These are phyloP conservation scores for Thelonectria olida DNA, from an alignment of 2,329 filamentous ascomycete species.

Conservation along the genomic window DNA sequence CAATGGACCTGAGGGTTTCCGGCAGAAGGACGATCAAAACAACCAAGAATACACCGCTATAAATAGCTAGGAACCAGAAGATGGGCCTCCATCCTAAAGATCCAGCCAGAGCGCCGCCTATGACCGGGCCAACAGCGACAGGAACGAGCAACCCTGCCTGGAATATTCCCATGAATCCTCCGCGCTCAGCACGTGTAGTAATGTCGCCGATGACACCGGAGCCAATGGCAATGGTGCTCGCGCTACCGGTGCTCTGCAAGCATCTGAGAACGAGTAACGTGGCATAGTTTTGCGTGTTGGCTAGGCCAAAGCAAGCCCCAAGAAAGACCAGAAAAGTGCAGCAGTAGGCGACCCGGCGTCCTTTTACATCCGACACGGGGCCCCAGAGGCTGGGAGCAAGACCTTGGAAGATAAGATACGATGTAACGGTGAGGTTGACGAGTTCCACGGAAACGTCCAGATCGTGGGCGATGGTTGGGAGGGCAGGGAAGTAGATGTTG, in stretches of 20 bases:
- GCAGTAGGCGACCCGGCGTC: slow-evolving; percentile 55
- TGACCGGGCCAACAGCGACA: slow-evolving; percentile 53
- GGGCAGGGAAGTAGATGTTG: slow-evolving; percentile 61
- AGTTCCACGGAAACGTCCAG: slow-evolving; percentile 50
- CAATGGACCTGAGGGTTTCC: slow-evolving; percentile 25
- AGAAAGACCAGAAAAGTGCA: slow-evolving; percentile 58
- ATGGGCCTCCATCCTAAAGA: slow-evolving; percentile 31
- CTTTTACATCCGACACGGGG: slow-evolving; percentile 56
- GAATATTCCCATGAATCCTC: slow-evolving; percentile 41
- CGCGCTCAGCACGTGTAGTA: slow-evolving; percentile 39
- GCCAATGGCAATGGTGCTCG: slow-evolving; percentile 46
- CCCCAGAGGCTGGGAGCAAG: slow-evolving; percentile 62
- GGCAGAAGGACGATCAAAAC: slow-evolving; percentile 9
- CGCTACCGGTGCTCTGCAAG: slow-evolving; percentile 58
- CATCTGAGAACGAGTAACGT: slow-evolving; percentile 55
- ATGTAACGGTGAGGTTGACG: slow-evolving; percentile 56
- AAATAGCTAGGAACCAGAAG: slow-evolving; percentile 33
- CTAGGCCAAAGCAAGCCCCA: slow-evolving; percentile 55
- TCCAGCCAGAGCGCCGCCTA: slow-evolving; percentile 52
- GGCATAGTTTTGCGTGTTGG: slow-evolving; percentile 52
- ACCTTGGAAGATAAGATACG: slow-evolving; percentile 63
- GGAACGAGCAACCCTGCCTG: slow-evolving; percentile 46
- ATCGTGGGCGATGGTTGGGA: slow-evolving; percentile 54
- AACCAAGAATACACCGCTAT: slow-evolving; percentile 17
- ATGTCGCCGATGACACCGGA: slow-evolving; percentile 47